These are phyloP conservation scores for Raffaelea ambrosiae DNA, from an alignment of 2,329 filamentous ascomycete genomes.

Conservation along the genomic window DNA sequence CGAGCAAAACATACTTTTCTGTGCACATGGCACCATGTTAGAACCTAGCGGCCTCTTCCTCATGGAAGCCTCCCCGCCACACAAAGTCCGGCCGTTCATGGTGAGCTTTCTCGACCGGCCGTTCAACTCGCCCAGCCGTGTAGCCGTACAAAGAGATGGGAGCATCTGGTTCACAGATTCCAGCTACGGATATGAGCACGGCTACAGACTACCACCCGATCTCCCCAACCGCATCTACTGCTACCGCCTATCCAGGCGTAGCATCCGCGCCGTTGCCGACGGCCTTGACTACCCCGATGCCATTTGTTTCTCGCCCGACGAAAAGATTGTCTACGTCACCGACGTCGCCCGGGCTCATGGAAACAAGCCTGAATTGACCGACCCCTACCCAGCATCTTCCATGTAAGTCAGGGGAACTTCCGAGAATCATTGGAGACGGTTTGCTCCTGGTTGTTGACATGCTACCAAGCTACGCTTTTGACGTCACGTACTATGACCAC, in stretches of 20 bases:
- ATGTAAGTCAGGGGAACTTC: conserved; percentile 4
- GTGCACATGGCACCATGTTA: conserved; percentile 14
- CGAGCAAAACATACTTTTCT: conserved; percentile 28
- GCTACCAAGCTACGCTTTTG: conserved; percentile 35
- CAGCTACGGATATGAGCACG: conserved; percentile 32
- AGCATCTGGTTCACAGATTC: conserved; percentile 42
- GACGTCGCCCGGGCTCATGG: conserved; percentile 24
- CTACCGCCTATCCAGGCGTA: conserved; percentile 28
- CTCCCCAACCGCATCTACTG: conserved; percentile 40
- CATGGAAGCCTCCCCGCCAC: conserved; percentile 22
- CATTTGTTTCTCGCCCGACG: conserved; percentile 28
- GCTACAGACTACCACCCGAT: conserved; percentile 32
- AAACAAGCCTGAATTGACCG: conserved; percentile 19
- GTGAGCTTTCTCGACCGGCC: conserved; percentile 32
- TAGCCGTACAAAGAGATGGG: conserved; percentile 28
- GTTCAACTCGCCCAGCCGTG: conserved; percentile 38
- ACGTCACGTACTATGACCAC: conserved; percentile 26
- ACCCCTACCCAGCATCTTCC: conserved; percentile 17
- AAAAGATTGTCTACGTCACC: conserved; percentile 32
- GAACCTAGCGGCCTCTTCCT: conserved; percentile 26
- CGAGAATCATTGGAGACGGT: no score
- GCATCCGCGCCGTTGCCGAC: conserved; percentile 37
- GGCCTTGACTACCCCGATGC: conserved; percentile 35
- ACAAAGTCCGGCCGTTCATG: conserved; percentile 24
- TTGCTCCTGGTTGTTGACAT: neutral